These are phyloP conservation scores for Vachellia pachyceras DNA, from an alignment of 306 rosid genomes.

Conservation along the genomic window DNA sequence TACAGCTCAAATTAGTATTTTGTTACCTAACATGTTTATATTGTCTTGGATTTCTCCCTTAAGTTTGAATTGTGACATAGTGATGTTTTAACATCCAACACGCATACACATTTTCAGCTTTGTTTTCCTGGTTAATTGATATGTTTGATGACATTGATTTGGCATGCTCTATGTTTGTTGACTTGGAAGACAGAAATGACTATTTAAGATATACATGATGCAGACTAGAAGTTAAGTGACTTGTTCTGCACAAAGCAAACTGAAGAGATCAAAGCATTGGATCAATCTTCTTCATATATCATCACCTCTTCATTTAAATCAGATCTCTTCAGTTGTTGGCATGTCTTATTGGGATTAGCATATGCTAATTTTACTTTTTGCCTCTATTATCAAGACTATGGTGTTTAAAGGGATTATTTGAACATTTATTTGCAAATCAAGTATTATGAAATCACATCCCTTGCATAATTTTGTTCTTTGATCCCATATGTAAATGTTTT, in stretches of 20 bases:
- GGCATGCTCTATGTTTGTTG: neutral
- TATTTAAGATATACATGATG: neutral
- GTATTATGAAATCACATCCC: neutral
- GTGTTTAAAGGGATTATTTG: neutral
- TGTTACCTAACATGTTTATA: neutral
- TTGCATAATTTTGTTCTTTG: neutral
- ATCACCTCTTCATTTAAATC: conserved; percentile 15
- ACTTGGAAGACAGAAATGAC: neutral
- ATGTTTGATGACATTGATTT: neutral
- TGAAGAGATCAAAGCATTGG: neutral
- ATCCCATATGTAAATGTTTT: neutral
- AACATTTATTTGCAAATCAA: neutral
- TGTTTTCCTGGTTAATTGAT: neutral
- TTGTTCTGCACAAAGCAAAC: neutral
- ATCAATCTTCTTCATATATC: neutral
- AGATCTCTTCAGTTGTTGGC: conserved; percentile 8
- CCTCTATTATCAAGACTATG: neutral
- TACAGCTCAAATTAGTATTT: neutral
- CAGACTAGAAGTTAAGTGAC: neutral
- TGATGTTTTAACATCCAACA: neutral
- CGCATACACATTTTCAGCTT: neutral
- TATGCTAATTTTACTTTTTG: no score
- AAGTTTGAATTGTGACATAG: no score
- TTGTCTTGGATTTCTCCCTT: neutral
- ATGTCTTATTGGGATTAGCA: no score